Base-by-base conservation (phyloP, 75 land plant species). In the Selaginella moellendorffii region DNA sequence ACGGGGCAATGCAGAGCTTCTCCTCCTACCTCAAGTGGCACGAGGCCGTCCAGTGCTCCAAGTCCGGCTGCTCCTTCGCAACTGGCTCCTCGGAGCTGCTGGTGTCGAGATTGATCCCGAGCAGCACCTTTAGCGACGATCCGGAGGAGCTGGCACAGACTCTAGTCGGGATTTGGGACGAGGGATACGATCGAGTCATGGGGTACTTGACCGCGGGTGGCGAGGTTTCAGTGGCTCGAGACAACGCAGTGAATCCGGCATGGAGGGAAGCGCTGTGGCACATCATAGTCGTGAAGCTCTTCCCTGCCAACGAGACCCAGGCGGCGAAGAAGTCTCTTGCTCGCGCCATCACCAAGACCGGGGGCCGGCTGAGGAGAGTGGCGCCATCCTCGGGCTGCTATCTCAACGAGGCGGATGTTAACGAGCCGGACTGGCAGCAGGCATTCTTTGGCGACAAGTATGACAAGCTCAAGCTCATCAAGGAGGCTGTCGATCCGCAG, bases 181-280 rank as follows among this genome's bases (percentile, higher is more conserved):
- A 21, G 5, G 59, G 59, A 9, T 19, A 19, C 19, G 24, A 19
- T 19, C 5, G 24, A 8, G 24, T 56, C 19, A 25, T 56, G 19
- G 59, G 59, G 8, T 24, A 56, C 59, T 56, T 56, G 21, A 19
- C n/a, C 5, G 59, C 59, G 2, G 59, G 59, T 5, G 46, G 46
- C 9, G n/a, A 21, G 59, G 59, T 56, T 2, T 56, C 59, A 56
- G n/a, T 24, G 8, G 17, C 8, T 9, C 21, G 9, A 56, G 19
- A 25, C 17, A 56, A 56, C n/a, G 59, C 59, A 21, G 59, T 56
- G 19, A 56, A 56, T 56, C 59, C 59, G 5, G 59, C 59, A 21
- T 56, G 19, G 59, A 19, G 59, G 5, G 5, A 19, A 8, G 59
- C 59, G n/a, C 59, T 56, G 9, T 56, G 59, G 59, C 59, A 56